Evolutionary conservation across 78 protist species (phyloP).

Genomic region (Emiliania huxleyi): DNA sequence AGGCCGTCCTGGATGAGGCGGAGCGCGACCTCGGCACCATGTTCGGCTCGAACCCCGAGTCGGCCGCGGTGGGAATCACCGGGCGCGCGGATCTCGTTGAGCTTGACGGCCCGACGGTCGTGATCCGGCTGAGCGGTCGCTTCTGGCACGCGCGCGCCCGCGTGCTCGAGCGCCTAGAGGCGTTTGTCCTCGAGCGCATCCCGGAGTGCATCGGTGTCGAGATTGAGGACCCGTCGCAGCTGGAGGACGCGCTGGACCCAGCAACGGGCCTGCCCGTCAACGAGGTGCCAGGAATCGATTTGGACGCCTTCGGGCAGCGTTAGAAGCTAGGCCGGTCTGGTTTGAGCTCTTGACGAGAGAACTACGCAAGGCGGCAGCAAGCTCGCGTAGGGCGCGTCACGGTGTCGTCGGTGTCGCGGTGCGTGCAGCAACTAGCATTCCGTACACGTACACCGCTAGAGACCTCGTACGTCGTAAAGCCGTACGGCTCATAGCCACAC

Average conservation of each 20-base stretch:
- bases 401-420: too few species aligned
- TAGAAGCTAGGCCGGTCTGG: too few species aligned
- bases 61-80: not conserved
- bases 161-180: not conserved
- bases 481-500: too few species aligned
- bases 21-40: not conserved
- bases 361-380: too few species aligned
- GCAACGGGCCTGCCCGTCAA: not conserved
- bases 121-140: not conserved
- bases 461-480: too few species aligned
- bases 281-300: not conserved
- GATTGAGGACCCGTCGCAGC: not conserved
- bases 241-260: not conserved
- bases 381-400: too few species aligned
- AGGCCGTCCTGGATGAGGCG: not conserved
- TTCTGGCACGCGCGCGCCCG: not conserved
- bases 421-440: too few species aligned
- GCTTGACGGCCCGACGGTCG: not conserved
- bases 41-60: not conserved
- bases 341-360: too few species aligned
- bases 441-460: too few species aligned
- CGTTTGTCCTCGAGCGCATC: not conserved
- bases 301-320: too few species aligned
- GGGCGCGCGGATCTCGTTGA: not conserved
- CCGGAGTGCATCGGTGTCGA: not conserved